These are phyloP conservation scores for Aspergillus sp. DNA, from an alignment of 2,329 filamentous ascomycete genomes.

Conservation along the genomic window DNA sequence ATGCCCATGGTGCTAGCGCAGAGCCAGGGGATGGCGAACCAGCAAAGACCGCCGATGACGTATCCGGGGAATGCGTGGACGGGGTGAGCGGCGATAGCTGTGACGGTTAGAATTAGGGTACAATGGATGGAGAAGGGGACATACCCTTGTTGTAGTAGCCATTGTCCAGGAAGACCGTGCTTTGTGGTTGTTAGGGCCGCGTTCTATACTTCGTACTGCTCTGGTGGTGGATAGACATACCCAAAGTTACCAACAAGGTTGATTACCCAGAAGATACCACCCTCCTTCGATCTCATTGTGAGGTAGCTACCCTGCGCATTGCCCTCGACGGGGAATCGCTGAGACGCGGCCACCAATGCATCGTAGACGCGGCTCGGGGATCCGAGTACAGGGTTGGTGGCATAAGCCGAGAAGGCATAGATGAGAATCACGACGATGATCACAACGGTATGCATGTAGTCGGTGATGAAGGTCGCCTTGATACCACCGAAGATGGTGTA, in stretches of 20 bases:
- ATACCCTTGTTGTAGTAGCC: constrained; percentile 78
- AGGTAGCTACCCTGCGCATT: constrained; percentile 81
- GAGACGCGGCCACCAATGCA: constrained; percentile 66
- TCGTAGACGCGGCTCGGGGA: constrained; percentile 78
- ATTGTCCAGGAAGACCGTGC: constrained; percentile 81
- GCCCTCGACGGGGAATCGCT: constrained; percentile 71
- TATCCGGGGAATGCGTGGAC: constrained; percentile 86
- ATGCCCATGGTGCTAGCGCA: constrained; percentile 87
- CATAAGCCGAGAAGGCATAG: constrained; percentile 80
- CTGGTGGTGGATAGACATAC: constrained; percentile 13
- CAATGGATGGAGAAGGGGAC: neutral
- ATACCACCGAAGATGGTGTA: constrained; percentile 77
- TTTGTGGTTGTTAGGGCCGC: constrained; percentile 12
- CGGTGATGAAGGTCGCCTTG: constrained; percentile 83
- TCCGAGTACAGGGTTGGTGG: constrained; percentile 69
- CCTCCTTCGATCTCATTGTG: constrained; percentile 79
- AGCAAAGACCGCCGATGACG: constrained; percentile 78
- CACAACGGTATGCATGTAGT: constrained; percentile 79
- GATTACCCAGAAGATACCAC: constrained; percentile 87
- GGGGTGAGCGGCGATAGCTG: constrained; percentile 79
- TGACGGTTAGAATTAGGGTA: constrained; percentile 1
- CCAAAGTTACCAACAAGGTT: constrained; percentile 68
- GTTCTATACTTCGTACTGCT: too few relatives aligned
- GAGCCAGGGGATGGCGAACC: constrained; percentile 93
- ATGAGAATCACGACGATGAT: constrained; percentile 77